These are phyloP conservation scores for Ascochyta pisi DNA, from an alignment of 2,329 filamentous ascomycete genomes.

Conservation along the genomic window DNA sequence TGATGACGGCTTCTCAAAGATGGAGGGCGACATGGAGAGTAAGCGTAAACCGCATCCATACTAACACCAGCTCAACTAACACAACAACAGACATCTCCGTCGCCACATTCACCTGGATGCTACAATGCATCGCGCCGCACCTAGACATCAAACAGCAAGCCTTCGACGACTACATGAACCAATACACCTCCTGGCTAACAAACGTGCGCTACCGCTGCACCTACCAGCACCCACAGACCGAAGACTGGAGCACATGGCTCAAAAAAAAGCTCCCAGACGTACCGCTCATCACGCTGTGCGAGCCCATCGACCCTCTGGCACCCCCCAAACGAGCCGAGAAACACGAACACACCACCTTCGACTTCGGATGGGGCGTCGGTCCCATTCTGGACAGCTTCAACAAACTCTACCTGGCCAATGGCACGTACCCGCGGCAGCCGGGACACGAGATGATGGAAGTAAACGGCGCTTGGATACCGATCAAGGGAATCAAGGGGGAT, in stretches of 20 bases:
- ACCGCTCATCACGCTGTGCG: no score
- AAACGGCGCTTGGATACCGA: slow-evolving; percentile 23
- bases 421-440: slow-evolving; percentile 52
- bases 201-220: slow-evolving; percentile 39
- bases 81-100: slow-evolving; percentile 49
- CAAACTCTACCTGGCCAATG: slow-evolving; percentile 52
- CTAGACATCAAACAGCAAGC: slow-evolving; percentile 55
- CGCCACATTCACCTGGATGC: slow-evolving; percentile 63
- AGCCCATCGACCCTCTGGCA: background rate
- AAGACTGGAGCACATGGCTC: slow-evolving; percentile 19
- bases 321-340: slow-evolving; percentile 24
- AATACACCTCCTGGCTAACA: slow-evolving; percentile 48
- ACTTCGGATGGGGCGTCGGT: slow-evolving; percentile 57
- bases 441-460: slow-evolving; percentile 52
- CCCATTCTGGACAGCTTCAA: slow-evolving; percentile 51
- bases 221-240: slow-evolving; percentile 29
- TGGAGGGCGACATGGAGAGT: slow-evolving; percentile 47
- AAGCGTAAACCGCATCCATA: slow-evolving; percentile 3
- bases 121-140: slow-evolving; percentile 57
- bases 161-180: slow-evolving; percentile 50
- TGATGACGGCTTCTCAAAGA: slow-evolving; percentile 35
- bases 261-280: background rate
- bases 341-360: slow-evolving; percentile 46
- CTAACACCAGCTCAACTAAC: background rate
- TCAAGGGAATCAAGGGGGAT: background rate